These are phyloP conservation scores for Phytophthora meadii DNA, from an alignment of 352 stramenopile species.

Conservation along the genomic window DNA sequence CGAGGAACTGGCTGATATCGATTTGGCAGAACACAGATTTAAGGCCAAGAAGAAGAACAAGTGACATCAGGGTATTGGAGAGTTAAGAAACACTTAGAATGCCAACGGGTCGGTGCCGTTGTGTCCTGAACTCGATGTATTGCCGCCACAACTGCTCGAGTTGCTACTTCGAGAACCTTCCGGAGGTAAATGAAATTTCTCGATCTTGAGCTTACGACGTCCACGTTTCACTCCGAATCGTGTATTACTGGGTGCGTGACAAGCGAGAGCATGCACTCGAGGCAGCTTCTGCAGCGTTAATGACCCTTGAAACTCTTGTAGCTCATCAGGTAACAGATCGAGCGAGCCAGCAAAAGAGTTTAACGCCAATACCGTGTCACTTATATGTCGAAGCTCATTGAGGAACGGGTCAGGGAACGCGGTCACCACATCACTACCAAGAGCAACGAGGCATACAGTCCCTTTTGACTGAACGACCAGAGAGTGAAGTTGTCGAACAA, in stretches of 20 bases:
- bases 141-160: constrained; percentile 15
- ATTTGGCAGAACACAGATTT: constrained; percentile 46
- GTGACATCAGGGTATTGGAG: not conserved
- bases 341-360: constrained; percentile 64
- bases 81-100: constrained; percentile 16
- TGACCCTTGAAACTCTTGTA: constrained; percentile 69
- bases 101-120: constrained; percentile 27
- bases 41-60: constrained; percentile 35
- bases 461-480: constrained; percentile 28
- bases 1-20: constrained; percentile 19
- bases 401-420: constrained; percentile 38
- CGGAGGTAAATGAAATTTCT: constrained; percentile 79
- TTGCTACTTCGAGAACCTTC: constrained; percentile 62
- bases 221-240: constrained; percentile 75
- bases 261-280: constrained; percentile 61
- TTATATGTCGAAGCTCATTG: constrained; percentile 57
- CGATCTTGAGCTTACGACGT: constrained; percentile 75
- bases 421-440: constrained; percentile 33
- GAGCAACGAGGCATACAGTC: constrained; percentile 39
- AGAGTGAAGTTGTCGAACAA: constrained; percentile 42
- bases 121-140: constrained; percentile 4
- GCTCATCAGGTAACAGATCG: constrained; percentile 61
- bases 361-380: constrained; percentile 69
- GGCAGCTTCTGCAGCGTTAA: constrained; percentile 67
- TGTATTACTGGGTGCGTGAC: constrained; percentile 57